Conservation (phyloP, 805 yeast species). For the Candida schatavii region DNA sequence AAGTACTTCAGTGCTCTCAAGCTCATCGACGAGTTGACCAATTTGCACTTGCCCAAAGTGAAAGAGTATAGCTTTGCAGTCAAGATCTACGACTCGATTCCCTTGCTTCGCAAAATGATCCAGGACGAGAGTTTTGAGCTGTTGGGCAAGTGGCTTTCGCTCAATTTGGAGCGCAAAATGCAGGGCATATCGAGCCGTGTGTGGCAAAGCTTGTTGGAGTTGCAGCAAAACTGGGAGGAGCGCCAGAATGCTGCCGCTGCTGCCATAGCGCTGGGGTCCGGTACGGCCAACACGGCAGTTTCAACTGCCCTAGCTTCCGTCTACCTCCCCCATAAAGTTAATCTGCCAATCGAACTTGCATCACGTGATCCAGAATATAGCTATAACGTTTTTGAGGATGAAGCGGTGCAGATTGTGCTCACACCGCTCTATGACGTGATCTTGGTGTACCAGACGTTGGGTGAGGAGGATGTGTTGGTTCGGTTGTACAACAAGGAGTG, state of each 20-base stretch:
- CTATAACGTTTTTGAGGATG: slow-evolving; percentile 49
- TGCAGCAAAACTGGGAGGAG: slow-evolving; percentile 60
- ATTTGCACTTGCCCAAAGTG: slow-evolving; percentile 65
- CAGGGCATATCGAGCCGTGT: slow-evolving; percentile 55
- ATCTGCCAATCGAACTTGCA: slow-evolving; percentile 82
- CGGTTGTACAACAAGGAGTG: slow-evolving; percentile 69
- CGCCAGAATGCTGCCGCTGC: slow-evolving; percentile 36
- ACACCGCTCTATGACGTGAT: slow-evolving; percentile 80
- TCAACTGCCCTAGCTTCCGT: slow-evolving; percentile 7
- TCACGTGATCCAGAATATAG: slow-evolving; percentile 56
- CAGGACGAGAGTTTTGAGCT: slow-evolving; percentile 70
- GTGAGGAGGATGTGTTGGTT: slow-evolving; percentile 59
- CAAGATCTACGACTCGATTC: slow-evolving; percentile 72
- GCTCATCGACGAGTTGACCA: slow-evolving; percentile 70
- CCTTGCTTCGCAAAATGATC: slow-evolving; percentile 68
- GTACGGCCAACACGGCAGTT: slow-evolving; percentile 12
- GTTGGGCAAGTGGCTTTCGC: slow-evolving; percentile 61
- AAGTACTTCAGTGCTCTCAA: slow-evolving; percentile 85
- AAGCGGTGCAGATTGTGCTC: slow-evolving; percentile 44
- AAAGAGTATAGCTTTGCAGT: slow-evolving; percentile 73
- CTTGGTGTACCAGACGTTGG: slow-evolving; percentile 73
- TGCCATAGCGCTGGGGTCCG: slow-evolving; percentile 33
- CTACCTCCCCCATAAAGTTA: slow-evolving; percentile 61
- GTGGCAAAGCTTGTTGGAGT: slow-evolving; percentile 49
- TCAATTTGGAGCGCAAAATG: slow-evolving; percentile 59